Conservation (phyloP, 345 rosid species). For the Turritis glabra region DNA sequence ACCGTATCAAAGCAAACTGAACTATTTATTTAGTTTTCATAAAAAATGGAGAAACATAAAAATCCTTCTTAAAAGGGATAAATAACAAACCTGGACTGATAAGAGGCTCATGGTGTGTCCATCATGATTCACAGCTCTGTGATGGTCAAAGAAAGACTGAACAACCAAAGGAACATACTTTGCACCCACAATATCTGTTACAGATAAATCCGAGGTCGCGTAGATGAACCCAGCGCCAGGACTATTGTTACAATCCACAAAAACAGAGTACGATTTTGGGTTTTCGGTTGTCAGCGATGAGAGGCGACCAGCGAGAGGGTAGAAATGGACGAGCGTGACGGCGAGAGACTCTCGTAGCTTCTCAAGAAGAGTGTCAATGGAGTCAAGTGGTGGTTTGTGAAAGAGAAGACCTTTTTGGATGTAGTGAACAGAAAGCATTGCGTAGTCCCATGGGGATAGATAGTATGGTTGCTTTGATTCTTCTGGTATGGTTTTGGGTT, state of each 20-base stretch:
- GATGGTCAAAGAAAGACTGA: conserved; percentile 31
- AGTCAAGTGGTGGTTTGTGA: conserved; percentile 55
- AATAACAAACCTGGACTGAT: conserved; percentile 12
- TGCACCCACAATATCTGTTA: conserved; percentile 42
- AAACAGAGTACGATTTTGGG: conserved; percentile 49
- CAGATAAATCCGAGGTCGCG: conserved; percentile 44
- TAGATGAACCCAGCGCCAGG: conserved; percentile 70
- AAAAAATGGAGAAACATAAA: no score
- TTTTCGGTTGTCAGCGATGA: conserved; percentile 30
- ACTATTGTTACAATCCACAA: conserved; percentile 57
- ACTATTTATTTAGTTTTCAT: no score
- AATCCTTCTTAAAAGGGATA: background rate
- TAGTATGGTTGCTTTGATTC: conserved; percentile 51
- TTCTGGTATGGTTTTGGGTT: conserved; percentile 46
- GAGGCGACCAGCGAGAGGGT: conserved; percentile 76
- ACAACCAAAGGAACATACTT: conserved; percentile 28
- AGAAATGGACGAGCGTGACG: conserved; percentile 72
- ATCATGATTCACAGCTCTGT: conserved; percentile 31
- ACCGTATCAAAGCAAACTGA: no score
- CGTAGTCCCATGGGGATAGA: conserved; percentile 71
- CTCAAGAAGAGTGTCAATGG: conserved; percentile 42
- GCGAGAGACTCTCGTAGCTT: conserved; percentile 57
- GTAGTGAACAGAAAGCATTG: conserved; percentile 65
- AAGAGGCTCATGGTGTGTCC: conserved; percentile 27
- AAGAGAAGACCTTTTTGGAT: conserved; percentile 71